Evolutionary conservation across 129 eudicot species (phyloP), one percentile per base, ranked within the genome.

Genomic region (Flaveria bidentis): DNA sequence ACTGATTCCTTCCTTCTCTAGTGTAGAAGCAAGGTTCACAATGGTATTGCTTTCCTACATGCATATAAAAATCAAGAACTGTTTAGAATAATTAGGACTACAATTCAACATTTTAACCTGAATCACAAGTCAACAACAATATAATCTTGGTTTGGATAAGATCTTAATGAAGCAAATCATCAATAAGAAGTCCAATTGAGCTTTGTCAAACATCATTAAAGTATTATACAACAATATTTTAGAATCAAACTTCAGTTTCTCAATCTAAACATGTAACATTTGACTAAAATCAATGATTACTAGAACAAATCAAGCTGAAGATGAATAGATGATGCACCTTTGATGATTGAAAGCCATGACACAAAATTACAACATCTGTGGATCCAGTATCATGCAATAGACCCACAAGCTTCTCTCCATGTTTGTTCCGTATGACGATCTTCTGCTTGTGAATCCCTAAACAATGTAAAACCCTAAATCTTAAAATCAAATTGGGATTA

Each of bases 321-420:
- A 71, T 73, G 62, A 30, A 30, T 30, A 30, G 36, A 30, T 36
- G 41, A 36, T 36, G 41, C 9, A 92, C 97, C 97, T 89, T 92
- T 52, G 86, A 8, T 67, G 89, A 79, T 78, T 81, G 85, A 78
- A 87, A 89, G 44, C 98, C 98, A 81, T 92, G 96, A 68, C 96
- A 92, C 67, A 89, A 71, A 53, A 92, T 80, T 5, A 83, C 98
- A 75, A 89, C 75, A 71, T 85, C 87, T 46, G 41, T 46, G 3
- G 96, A 87, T 57, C 91, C 91, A 79, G 92, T 81, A 17, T 92
- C 98, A 81, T 90, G 88, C 60, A 92, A 79, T 28, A 88, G 23
- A 18, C 94, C 98, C 17, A 87, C 91, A 76, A 93, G 95, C 49
- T 93, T 93, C 77, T 90, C 92, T n/a, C 86, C 88, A 66, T 78